These are phyloP conservation scores for Benincasa hispida DNA, from an alignment of 306 rosid genomes.

Conservation along the genomic window DNA sequence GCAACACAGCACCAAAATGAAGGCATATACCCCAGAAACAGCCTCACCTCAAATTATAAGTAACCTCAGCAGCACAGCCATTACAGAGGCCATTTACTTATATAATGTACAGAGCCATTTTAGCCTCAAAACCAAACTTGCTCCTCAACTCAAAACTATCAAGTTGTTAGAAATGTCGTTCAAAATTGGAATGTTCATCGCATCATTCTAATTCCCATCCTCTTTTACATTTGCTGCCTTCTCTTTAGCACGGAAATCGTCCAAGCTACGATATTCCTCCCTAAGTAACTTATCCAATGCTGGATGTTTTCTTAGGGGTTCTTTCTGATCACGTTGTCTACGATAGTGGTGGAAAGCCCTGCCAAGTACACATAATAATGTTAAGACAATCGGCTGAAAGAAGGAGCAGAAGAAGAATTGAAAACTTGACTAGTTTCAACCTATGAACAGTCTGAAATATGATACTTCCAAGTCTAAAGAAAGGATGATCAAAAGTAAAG, in stretches of 20 bases:
- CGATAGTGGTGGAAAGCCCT: slow-evolving; percentile 97
- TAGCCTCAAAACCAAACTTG: slow-evolving; percentile 30
- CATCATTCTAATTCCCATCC: slow-evolving; percentile 16
- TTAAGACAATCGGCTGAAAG: not conserved
- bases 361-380: slow-evolving; percentile 19
- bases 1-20: slow-evolving; percentile 37
- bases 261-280: slow-evolving; percentile 72
- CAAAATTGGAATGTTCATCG: slow-evolving; percentile 34
- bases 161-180: slow-evolving; percentile 12
- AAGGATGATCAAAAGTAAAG: not conserved
- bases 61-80: slow-evolving; percentile 2
- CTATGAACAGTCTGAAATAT: not conserved
- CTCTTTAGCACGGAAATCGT: slow-evolving; percentile 75
- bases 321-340: slow-evolving; percentile 34
- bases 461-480: not conserved
- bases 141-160: slow-evolving; percentile 8
- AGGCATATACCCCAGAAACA: slow-evolving; percentile 25
- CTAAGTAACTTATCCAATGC: slow-evolving; percentile 66
- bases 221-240: slow-evolving; percentile 28
- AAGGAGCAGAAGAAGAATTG: not conserved
- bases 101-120: slow-evolving; percentile 31
- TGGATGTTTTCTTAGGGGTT: slow-evolving; percentile 42
- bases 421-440: not conserved
- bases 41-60: slow-evolving; percentile 4
- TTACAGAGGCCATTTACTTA: slow-evolving; percentile 17